Evolutionary conservation across 495 filamentous ascomycete species (phyloP).

Genomic region (Trichoderma gamsii): DNA sequence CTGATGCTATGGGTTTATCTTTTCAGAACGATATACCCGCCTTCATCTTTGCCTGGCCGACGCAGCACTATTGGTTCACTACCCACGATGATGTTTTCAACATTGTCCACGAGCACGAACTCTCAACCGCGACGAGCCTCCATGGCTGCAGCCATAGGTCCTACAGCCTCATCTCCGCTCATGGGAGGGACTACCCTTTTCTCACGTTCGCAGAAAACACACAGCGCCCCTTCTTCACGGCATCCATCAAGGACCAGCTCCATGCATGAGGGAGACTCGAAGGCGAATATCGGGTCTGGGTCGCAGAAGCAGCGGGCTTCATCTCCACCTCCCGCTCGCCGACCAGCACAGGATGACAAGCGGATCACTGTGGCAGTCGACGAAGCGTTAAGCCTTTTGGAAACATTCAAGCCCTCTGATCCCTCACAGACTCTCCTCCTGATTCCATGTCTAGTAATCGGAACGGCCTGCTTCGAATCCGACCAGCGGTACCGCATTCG

Average conservation of each 20-base stretch:
- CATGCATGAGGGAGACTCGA: conserved; percentile 3
- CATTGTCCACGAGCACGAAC: conserved; percentile 17
- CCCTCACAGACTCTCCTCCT: conserved; percentile 71
- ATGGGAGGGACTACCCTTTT: conserved; percentile 28
- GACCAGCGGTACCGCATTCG: conserved; percentile 64
- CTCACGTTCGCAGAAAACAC: conserved; percentile 29
- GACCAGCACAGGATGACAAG: conserved; percentile 42
- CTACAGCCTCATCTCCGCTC: conserved; percentile 25
- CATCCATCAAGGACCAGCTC: conserved; percentile 14
- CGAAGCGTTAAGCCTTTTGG: conserved; percentile 61
- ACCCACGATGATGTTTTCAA: conserved; percentile 23
- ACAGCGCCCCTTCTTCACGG: conserved; percentile 16
- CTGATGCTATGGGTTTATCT: conserved; percentile 91
- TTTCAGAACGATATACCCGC: conserved; percentile 75
- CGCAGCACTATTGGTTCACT: conserved; percentile 25
- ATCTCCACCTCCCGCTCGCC: conserved; percentile 48
- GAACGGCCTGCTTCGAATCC: conserved; percentile 70
- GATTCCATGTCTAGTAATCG: conserved; percentile 82
- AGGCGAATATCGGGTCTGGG: neutral
- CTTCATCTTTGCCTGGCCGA: conserved; percentile 27
- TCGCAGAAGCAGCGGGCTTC: conserved; percentile 16
- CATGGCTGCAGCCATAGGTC: conserved; percentile 14
- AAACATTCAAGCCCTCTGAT: conserved; percentile 52
- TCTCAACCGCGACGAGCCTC: conserved; percentile 16
- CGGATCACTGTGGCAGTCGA: conserved; percentile 72